These are phyloP conservation scores for Cutaneotrichosporon sp. DNA, from an alignment of 1,284 basidiomycete species.

Conservation along the genomic window DNA sequence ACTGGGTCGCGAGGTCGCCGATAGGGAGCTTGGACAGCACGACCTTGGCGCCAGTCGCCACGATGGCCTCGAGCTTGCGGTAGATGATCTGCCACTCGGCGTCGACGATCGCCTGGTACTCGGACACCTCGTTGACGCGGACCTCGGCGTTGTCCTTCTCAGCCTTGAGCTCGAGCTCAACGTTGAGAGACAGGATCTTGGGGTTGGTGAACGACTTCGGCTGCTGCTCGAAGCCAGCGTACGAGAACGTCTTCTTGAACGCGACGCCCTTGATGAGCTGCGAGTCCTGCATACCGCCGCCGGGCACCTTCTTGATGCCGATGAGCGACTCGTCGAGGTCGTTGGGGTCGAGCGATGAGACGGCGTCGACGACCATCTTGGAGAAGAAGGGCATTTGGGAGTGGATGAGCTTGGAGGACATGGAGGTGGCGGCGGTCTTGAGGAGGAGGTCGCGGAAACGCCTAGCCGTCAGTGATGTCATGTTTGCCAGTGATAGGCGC, in stretches of 20 bases:
- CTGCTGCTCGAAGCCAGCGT: slow-evolving; percentile 98
- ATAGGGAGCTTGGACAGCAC: slow-evolving; percentile 98
- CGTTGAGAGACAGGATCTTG: slow-evolving; percentile 90
- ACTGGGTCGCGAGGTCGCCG: slow-evolving; percentile 97
- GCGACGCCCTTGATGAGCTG: slow-evolving; percentile 84
- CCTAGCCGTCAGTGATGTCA: slow-evolving; percentile 4
- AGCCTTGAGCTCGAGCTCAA: slow-evolving; percentile 98
- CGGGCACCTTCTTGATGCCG: slow-evolving; percentile 98
- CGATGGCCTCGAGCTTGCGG: slow-evolving; percentile 93
- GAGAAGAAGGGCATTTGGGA: slow-evolving; percentile 99
- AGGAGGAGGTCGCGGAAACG: slow-evolving; percentile 89
- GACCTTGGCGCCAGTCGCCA: slow-evolving; percentile 94
- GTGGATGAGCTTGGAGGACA: slow-evolving; percentile 99
- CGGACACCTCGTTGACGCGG: slow-evolving; percentile 90
- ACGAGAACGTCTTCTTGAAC: slow-evolving; percentile 99
- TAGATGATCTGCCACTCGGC: slow-evolving; percentile 99
- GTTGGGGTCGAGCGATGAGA: slow-evolving; percentile 84
- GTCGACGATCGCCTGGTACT: slow-evolving; percentile 99
- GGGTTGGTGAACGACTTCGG: slow-evolving; percentile 90
- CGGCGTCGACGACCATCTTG: slow-evolving; percentile 97
- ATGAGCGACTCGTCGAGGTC: slow-evolving; percentile 96
- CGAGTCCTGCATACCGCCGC: slow-evolving; percentile 97
- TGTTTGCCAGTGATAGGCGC: neutral
- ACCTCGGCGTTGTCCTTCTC: slow-evolving; percentile 99
- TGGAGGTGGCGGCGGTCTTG: slow-evolving; percentile 96